These are phyloP conservation scores for Acanthamoeba castellanii DNA, from an alignment of 208 protist genomes.

Conservation along the genomic window DNA sequence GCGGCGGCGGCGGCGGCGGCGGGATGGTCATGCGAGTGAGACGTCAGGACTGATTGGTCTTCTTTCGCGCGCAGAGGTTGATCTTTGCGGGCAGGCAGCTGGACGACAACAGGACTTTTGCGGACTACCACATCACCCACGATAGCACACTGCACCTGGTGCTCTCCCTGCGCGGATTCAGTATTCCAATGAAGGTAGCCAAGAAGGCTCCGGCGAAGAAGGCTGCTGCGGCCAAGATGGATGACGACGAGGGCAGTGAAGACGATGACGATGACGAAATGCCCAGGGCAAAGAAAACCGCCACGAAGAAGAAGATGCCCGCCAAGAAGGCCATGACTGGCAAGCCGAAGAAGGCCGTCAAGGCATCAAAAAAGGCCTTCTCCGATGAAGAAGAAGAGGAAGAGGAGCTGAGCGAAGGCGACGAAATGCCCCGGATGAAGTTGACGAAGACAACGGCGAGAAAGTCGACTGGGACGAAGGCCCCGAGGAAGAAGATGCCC, in stretches of 20 bases:
- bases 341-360: neutral
- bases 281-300: neutral
- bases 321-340: neutral
- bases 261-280: neutral
- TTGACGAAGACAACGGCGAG: too few relatives aligned
- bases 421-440: too few relatives aligned
- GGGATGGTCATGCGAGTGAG: too few relatives aligned
- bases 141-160: neutral
- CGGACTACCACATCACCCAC: neutral
- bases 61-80: neutral
- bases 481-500: too few relatives aligned
- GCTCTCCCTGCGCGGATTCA: neutral
- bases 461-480: too few relatives aligned
- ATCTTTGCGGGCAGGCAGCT: slow-evolving; percentile 33
- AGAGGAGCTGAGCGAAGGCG: too few relatives aligned
- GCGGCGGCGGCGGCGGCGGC: too few relatives aligned
- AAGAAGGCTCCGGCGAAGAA: neutral
- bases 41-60: too few relatives aligned
- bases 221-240: neutral
- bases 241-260: neutral
- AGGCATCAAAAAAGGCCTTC: too few relatives aligned
- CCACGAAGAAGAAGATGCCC: neutral
- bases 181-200: neutral
- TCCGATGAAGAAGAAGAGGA: too few relatives aligned
- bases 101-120: neutral